Evolutionary conservation across 106 monocot species (phyloP), one percentile per base, ranked within the genome.

Genomic region (Alisma plantagoaquatica): DNA sequence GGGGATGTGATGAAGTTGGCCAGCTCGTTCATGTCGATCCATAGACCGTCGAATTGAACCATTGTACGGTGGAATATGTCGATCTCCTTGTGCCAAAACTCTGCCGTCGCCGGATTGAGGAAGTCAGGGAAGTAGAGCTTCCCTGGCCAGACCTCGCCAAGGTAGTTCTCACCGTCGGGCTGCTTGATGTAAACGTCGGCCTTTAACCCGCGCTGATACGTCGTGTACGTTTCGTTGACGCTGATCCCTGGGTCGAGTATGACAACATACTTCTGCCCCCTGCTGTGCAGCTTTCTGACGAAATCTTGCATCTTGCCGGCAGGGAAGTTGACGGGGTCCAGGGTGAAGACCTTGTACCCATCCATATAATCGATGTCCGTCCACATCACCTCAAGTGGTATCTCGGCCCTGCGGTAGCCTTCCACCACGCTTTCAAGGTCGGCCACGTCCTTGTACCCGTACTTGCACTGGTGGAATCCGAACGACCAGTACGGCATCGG

Each of bases 11-110:
- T 41, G 77, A 90, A 80, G 66, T 84, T 90, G 51, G 83, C 73
- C 24, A 80, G 15, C 69, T 90, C 89, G 24, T 90, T 84, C 89
- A 90, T 90, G 65, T 90, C 80, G 41, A 90, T 74, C 89, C 89
- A 90, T 6, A 90, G 67, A 7, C 89, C 84, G 49, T 90, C 89
- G 11, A 90, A 43, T n/a, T n/a, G n/a, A 0, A 71, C 80, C 24
- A 90, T 30, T 0, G 44, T 74, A 31, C 51, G 44, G 8, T 64
- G 73, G 53, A 53, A 53, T 27, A 30, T 53, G 27, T n/a, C n/a
- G 53, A 53, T 53, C 53, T 53, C 53, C 2, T 53, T 27, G 7
- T 15, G 4, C 84, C 84, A 90, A 52, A 74, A 90, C 11, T 69
- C 32, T 0, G 68, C 29, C 0, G 83, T 59, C 4, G 67, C 32